These are phyloP conservation scores for Nakataea oryzae DNA, from an alignment of 2,329 filamentous ascomycete species.

Conservation along the genomic window DNA sequence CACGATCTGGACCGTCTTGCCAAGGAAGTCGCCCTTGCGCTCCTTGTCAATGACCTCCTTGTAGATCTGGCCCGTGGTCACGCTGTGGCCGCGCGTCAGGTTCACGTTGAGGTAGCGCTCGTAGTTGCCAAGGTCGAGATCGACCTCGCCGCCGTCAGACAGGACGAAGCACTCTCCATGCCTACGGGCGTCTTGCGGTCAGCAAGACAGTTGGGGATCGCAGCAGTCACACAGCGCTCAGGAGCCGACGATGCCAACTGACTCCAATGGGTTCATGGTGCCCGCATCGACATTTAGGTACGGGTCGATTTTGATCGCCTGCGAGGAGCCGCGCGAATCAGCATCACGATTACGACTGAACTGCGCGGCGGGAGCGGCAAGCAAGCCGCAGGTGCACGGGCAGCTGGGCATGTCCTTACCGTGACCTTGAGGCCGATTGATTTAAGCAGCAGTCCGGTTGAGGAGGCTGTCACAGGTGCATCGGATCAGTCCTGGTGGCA, in stretches of 20 bases:
- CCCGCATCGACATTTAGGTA: conserved; percentile 30
- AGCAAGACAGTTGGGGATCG: conserved; percentile 4
- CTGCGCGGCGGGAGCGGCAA: neutral
- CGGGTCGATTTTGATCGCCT: conserved; percentile 37
- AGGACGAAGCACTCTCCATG: conserved; percentile 88
- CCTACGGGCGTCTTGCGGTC: conserved; percentile 24
- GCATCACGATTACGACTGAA: neutral
- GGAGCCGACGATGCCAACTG: conserved; percentile 5
- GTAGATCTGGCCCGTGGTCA: conserved; percentile 97
- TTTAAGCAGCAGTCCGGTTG: conserved; percentile 60
- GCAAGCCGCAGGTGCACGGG: conserved; percentile 24
- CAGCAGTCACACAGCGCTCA: neutral
- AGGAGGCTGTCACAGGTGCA: conserved; percentile 3
- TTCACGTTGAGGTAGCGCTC: conserved; percentile 68
- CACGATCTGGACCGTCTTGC: conserved; percentile 73
- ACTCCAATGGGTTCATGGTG: conserved; percentile 26
- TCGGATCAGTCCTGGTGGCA: neutral
- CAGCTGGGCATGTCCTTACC: conserved; percentile 44
- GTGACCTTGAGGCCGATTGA: conserved; percentile 66
- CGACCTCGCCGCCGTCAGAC: conserved; percentile 63
- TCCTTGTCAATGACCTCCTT: conserved; percentile 70
- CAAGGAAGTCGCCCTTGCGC: conserved; percentile 65
- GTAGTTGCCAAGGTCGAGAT: conserved; percentile 48
- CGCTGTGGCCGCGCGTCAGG: conserved; percentile 81
- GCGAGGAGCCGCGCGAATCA: neutral